These are phyloP conservation scores for Colletotrichum sojae DNA, from an alignment of 2,329 filamentous ascomycete species.

Conservation along the genomic window DNA sequence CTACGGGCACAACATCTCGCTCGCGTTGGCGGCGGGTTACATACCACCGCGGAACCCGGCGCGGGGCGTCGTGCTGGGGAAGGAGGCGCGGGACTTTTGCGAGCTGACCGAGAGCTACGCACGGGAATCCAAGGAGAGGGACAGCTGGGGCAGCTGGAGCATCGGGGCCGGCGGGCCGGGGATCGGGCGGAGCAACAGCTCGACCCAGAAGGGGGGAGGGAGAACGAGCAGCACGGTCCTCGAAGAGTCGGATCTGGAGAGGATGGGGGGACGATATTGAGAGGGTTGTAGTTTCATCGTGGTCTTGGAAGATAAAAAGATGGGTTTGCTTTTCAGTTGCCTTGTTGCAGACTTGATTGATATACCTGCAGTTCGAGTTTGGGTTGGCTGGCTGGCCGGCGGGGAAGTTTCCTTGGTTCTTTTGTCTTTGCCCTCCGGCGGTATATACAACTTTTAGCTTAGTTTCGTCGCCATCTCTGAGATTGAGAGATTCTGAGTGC, in stretches of 20 bases:
- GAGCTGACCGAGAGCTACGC: constrained; percentile 51
- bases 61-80: constrained; percentile 39
- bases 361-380: neutral
- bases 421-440: neutral
- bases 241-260: constrained; percentile 47
- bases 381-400: neutral
- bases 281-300: too few relatives aligned
- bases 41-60: constrained; percentile 36
- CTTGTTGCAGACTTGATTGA: neutral
- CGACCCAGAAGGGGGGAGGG: constrained; percentile 29
- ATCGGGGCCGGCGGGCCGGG: constrained; percentile 15
- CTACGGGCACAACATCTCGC: constrained; percentile 26
- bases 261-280: constrained; percentile 47
- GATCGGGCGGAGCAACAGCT: constrained; percentile 1
- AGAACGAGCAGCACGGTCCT: constrained; percentile 43
- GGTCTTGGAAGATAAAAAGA: neutral
- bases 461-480: too few relatives aligned
- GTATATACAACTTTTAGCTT: neutral
- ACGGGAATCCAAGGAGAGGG: constrained; percentile 48
- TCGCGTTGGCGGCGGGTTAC: constrained; percentile 39
- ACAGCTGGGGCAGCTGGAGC: constrained; percentile 54
- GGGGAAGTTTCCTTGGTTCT: neutral
- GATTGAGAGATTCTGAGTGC: too few relatives aligned
- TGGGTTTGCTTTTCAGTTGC: neutral
- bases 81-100: constrained; percentile 48